phyloP scores from a whole-genome alignment of 345 rosid species.

The Brassica incana region DNA sequence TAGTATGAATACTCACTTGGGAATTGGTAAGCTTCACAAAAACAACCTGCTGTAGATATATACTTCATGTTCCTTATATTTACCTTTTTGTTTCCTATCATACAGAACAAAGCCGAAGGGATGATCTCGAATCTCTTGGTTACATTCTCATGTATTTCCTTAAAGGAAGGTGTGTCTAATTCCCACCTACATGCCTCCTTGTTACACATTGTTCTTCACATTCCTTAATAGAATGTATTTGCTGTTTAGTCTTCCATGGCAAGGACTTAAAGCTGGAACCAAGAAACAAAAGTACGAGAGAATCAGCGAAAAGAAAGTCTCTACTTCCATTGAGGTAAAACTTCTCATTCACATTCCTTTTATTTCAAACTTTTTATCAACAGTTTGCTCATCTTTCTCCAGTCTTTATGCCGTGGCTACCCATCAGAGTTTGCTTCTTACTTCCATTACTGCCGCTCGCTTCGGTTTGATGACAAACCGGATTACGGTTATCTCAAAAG shows the following conservation, averaged over 20 bases:
- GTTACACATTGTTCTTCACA: slow-evolving; percentile 9
- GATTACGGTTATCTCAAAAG: slow-evolving; percentile 93
- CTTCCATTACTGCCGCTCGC: slow-evolving; percentile 91
- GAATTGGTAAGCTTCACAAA: slow-evolving; percentile 63
- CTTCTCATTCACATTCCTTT: slow-evolving; percentile 1
- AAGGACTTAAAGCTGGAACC: slow-evolving; percentile 95
- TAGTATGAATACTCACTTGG: slow-evolving; percentile 98
- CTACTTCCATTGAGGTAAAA: slow-evolving; percentile 70
- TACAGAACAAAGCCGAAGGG: slow-evolving; percentile 97
- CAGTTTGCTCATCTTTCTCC: slow-evolving; percentile 30
- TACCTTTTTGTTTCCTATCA: background rate
- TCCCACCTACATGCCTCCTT: background rate
- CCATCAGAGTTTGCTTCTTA: slow-evolving; percentile 97
- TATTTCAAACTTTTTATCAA: background rate
- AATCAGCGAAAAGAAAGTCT: slow-evolving; percentile 96
- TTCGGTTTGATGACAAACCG: slow-evolving; percentile 93
- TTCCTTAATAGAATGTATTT: background rate
- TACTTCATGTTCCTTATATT: background rate
- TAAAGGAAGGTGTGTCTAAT: slow-evolving; percentile 76
- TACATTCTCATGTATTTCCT: slow-evolving; percentile 94
- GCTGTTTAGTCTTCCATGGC: slow-evolving; percentile 90
- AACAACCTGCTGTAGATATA: background rate
- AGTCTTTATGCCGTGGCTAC: slow-evolving; percentile 91
- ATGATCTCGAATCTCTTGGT: slow-evolving; percentile 97
- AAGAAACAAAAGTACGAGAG: slow-evolving; percentile 98